phyloP scores from a whole-genome alignment of 352 stramenopile genomes.

The Salisapilia sapeloensis region DNA sequence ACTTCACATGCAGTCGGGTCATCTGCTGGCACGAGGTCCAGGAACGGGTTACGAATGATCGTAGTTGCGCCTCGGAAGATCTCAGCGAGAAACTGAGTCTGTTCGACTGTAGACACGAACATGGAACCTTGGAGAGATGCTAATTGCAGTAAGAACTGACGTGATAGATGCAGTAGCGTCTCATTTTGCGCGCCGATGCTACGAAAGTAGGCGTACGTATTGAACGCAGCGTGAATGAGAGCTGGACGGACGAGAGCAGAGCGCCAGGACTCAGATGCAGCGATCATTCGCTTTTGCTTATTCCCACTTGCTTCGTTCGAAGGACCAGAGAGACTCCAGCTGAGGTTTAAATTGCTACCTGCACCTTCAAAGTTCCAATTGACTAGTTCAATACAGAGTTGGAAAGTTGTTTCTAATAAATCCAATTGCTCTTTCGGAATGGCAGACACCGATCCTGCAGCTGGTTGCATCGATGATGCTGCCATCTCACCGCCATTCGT shows the following conservation, averaged over 20 bases:
- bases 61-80: conserved; percentile 46
- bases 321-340: conserved; percentile 14
- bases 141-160: conserved; percentile 67
- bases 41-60: conserved; percentile 49
- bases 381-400: conserved; percentile 58
- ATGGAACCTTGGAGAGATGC: conserved; percentile 54
- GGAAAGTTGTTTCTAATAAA: conserved; percentile 57
- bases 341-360: conserved; percentile 53
- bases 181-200: conserved; percentile 51
- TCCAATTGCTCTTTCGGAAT: conserved; percentile 48
- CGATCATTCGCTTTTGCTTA: conserved; percentile 25
- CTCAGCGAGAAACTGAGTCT: conserved; percentile 48
- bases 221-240: conserved; percentile 74
- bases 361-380: conserved; percentile 62
- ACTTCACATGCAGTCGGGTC: conserved; percentile 50
- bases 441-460: conserved; percentile 4
- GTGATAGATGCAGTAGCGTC: conserved; percentile 48
- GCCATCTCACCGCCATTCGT: conserved; percentile 12
- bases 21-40: conserved; percentile 45
- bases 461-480: conserved; percentile 2
- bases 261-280: conserved; percentile 46
- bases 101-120: conserved; percentile 40
- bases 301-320: conserved; percentile 11
- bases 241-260: conserved; percentile 42
- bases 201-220: conserved; percentile 70